Base-by-base conservation (phyloP, 1,139 yeast genomes). In the Barnettozyma hawaiiensis region DNA sequence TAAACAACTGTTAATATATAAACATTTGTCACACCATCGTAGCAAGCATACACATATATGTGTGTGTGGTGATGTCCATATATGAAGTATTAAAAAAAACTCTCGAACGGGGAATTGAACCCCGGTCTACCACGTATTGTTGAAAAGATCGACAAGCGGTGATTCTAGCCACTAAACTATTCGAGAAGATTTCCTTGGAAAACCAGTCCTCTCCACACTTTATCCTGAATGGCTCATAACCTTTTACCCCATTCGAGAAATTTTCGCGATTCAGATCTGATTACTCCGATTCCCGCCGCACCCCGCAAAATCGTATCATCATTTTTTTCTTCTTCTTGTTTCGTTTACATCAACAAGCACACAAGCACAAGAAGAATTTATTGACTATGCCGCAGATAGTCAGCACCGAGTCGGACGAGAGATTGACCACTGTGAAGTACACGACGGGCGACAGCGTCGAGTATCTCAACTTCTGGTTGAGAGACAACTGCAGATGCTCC, bases 401-500 rank as follows among this genome's bases (percentile, higher is more conserved):
- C 15, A 15, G 35, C 12, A 38, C 28, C 12, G 7, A 6, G 3
- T 2, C 35, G 5, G 34, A 10, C 18, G 5, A 12, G 10, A 41
- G 32, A 21, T 19, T 27, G 28, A 38, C 37, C 7, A 38, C 32
- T n/a, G 40, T 35, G 18, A 9, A 32, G 8, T 44, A 38, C 36
- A n/a, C 24, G 7, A 18, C 23, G 5, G 35, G 36, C 6, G 35
- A 37, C 5, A 19, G 27, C 4, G 34, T 44, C 23, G 42, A 44
- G 16, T 44, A 44, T 32, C 44, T 59, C 68, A 43, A 50, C 39
- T 28, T 82, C 43, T 82, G 89, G 89, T 67, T 83, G 24, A 66
- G 90, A 40, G 92, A 83, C 59, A 74, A 76, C 53, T 83, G 90
- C 55, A 84, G 75, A 46, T 81, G 87, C 53, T 62, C 65, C n/a